phyloP scores from a whole-genome alignment of 768 basidiomycete species.

The Clitopilus hobsonii region DNA sequence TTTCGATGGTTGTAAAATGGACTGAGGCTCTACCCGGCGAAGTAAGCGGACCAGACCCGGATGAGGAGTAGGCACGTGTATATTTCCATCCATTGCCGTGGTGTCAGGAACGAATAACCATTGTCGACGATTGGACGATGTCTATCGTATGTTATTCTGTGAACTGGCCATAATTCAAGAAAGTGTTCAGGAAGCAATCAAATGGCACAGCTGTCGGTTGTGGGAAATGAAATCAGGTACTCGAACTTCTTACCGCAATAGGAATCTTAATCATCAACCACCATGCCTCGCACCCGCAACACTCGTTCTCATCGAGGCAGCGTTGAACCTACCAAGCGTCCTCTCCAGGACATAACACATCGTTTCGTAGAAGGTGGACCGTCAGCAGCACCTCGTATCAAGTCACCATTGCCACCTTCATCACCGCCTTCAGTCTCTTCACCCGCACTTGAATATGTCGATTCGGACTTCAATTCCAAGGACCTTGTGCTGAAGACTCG shows the following conservation, averaged over 20 bases:
- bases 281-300: slow-evolving; percentile 1
- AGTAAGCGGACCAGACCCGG: slow-evolving; percentile 12
- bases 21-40: slow-evolving; percentile 8
- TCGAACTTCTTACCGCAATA: background rate
- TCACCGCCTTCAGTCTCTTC: slow-evolving; percentile 12
- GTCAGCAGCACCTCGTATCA: background rate
- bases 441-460: slow-evolving; percentile 3
- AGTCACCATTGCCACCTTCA: slow-evolving; percentile 12
- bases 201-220: background rate
- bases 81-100: slow-evolving; percentile 8
- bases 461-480: background rate
- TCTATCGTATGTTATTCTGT: too few species aligned
- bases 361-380: background rate
- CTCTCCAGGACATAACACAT: background rate
- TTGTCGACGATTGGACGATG: too few species aligned
- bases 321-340: background rate
- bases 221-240: slow-evolving; percentile 1
- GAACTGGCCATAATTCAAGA: too few species aligned
- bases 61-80: slow-evolving; percentile 4
- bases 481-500: slow-evolving; percentile 3
- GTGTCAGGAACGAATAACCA: background rate
- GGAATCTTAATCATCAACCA: background rate
- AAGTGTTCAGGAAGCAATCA: background rate
- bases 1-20: background rate
- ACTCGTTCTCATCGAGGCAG: background rate